These are phyloP conservation scores for Diutina ranongensis DNA, from an alignment of 1,139 yeast genomes.

Conservation along the genomic window DNA sequence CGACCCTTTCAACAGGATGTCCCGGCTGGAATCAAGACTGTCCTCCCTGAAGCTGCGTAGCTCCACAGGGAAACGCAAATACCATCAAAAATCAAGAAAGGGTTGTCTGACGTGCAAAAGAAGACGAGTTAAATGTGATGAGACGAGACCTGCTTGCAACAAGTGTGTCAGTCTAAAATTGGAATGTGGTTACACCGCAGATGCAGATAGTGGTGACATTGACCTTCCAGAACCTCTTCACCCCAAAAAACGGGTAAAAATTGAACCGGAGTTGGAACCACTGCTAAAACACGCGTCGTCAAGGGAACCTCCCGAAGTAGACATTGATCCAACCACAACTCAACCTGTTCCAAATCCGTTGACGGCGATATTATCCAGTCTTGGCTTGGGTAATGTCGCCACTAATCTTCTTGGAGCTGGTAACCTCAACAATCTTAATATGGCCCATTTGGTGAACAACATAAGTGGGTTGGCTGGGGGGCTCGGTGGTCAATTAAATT, in stretches of 20 bases:
- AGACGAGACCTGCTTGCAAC: neutral
- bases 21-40: neutral
- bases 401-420: constrained; percentile 26
- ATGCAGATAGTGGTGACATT: constrained; percentile 10
- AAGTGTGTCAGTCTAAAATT: constrained; percentile 41
- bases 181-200: constrained; percentile 46
- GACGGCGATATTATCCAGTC: neutral
- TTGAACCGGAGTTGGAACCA: too few relatives aligned
- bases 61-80: constrained; percentile 38
- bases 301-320: neutral
- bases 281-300: neutral
- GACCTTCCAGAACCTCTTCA: too few relatives aligned
- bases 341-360: neutral
- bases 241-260: too few relatives aligned
- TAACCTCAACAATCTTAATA: constrained; percentile 31
- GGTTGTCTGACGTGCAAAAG: constrained; percentile 6
- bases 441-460: constrained; percentile 35
- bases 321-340: neutral
- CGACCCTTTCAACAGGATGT: constrained; percentile 1
- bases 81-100: constrained; percentile 64
- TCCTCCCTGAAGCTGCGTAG: neutral
- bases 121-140: constrained; percentile 6
- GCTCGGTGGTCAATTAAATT: constrained; percentile 28
- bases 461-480: constrained; percentile 22
- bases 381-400: neutral